Evolutionary conservation across 495 filamentous ascomycete genomes (phyloP).

Genomic region (Pseudoneurospora amorphoporcata): DNA sequence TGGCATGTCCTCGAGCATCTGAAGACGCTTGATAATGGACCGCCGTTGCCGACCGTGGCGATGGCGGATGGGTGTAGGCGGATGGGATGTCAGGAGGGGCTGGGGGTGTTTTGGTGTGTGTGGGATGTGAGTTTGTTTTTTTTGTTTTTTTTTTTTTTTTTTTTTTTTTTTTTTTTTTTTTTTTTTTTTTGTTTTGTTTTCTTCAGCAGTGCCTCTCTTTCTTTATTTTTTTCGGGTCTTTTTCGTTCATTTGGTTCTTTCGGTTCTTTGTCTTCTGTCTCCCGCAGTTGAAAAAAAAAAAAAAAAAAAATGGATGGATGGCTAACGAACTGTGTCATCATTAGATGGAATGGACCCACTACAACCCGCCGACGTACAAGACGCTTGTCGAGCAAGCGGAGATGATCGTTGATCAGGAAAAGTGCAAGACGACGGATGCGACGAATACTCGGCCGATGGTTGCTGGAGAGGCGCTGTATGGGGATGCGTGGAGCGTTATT

Average conservation of each 20-base stretch:
- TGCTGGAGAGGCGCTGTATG: background rate
- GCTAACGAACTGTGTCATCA: background rate
- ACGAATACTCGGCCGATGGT: background rate
- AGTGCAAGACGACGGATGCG: background rate
- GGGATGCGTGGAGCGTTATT: background rate
- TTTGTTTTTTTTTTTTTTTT: background rate
- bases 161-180: too few relatives aligned
- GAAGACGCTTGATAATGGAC: background rate
- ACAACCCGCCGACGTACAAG: background rate
- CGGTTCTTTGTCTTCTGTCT: too few relatives aligned
- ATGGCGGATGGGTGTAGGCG: background rate
- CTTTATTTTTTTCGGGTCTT: too few relatives aligned
- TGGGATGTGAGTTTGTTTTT: background rate
- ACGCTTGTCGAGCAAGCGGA: background rate
- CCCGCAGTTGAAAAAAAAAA: too few relatives aligned
- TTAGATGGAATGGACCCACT: background rate
- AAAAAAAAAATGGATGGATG: too few relatives aligned
- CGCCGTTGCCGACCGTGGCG: background rate
- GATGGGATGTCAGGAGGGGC: background rate
- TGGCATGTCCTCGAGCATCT: background rate
- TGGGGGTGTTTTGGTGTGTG: background rate
- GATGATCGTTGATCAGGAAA: background rate
- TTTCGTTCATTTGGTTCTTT: too few relatives aligned
- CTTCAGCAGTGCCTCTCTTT: background rate
- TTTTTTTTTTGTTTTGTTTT: background rate